Percentiles rank a stretch among this genome's conserved stretches.
These are phyloP conservation scores for Mucor sp. DNA, from an alignment of 371 early-diverging fungal species.

Conservation along the genomic window DNA sequence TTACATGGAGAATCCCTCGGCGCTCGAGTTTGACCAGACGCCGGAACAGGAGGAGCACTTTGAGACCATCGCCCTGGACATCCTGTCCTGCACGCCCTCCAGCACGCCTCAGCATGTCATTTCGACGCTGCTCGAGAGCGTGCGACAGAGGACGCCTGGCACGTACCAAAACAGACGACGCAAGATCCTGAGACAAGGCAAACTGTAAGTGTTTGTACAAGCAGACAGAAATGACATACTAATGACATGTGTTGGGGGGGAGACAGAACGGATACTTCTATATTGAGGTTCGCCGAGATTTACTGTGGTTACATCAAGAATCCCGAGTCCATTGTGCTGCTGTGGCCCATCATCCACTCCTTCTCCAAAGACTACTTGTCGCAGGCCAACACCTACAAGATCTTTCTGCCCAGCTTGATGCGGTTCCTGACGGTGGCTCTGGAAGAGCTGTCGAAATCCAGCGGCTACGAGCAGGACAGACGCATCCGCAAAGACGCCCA, in stretches of 20 bases:
- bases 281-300: slow-evolving; percentile 62
- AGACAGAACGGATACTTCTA: slow-evolving; percentile 63
- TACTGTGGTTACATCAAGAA: slow-evolving; percentile 53
- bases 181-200: slow-evolving; percentile 52
- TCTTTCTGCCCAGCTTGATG: slow-evolving; percentile 54
- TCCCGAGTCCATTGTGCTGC: slow-evolving; percentile 52
- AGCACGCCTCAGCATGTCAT: slow-evolving; percentile 59
- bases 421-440: slow-evolving; percentile 63
- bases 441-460: slow-evolving; percentile 52
- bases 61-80: slow-evolving; percentile 48
- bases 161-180: slow-evolving; percentile 39
- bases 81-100: slow-evolving; percentile 54
- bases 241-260: too few relatives aligned
- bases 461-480: slow-evolving; percentile 61
- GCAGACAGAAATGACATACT: background rate
- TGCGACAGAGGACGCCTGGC: slow-evolving; percentile 57
- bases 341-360: slow-evolving; percentile 67
- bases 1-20: slow-evolving; percentile 60
- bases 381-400: slow-evolving; percentile 64
- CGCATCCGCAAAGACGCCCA: slow-evolving; percentile 68
- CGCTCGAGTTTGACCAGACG: slow-evolving; percentile 37
- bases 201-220: slow-evolving; percentile 48
- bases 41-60: slow-evolving; percentile 20
- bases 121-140: slow-evolving; percentile 56
- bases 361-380: slow-evolving; percentile 71